Evolutionary conservation across 2,329 filamentous ascomycete genomes (phyloP).

Genomic region (Alternaria sp.): DNA sequence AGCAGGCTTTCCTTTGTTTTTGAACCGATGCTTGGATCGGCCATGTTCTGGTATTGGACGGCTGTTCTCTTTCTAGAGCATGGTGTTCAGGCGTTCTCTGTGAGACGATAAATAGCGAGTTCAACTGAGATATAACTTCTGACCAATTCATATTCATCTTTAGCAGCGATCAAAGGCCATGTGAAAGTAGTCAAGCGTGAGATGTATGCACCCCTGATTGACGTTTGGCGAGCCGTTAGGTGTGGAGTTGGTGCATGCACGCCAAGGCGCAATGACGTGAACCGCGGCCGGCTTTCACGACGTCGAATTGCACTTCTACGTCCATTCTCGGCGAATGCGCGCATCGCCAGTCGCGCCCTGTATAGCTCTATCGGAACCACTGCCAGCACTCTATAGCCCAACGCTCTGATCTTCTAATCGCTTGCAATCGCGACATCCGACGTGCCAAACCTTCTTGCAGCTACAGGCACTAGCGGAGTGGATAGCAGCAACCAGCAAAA

Average conservation of each 20-base stretch:
- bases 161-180: not conserved
- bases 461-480: conserved; percentile 14
- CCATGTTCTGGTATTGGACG: conserved; percentile 10
- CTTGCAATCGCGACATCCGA: not conserved
- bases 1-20: conserved; percentile 18
- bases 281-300: conserved; percentile 17
- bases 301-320: conserved; percentile 5
- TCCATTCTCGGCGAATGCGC: conserved; percentile 1
- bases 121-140: not conserved
- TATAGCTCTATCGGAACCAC: not conserved
- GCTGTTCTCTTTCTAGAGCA: conserved; percentile 10
- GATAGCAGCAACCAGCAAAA: conserved; percentile 23
- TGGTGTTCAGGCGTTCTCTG: conserved; percentile 11
- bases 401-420: not conserved
- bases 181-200: not conserved
- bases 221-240: conserved; percentile 12
- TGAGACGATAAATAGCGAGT: conserved; percentile 3
- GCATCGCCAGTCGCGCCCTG: conserved; percentile 2
- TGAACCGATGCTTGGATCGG: conserved; percentile 1
- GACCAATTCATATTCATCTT: not conserved
- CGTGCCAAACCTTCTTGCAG: not conserved
- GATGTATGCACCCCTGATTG: conserved; percentile 8
- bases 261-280: conserved; percentile 25
- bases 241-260: conserved; percentile 17
- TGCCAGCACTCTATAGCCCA: not conserved